phyloP scores from a whole-genome alignment of 202 grass and related monocot species.

The Schoenoplectus tabernaemontani region DNA sequence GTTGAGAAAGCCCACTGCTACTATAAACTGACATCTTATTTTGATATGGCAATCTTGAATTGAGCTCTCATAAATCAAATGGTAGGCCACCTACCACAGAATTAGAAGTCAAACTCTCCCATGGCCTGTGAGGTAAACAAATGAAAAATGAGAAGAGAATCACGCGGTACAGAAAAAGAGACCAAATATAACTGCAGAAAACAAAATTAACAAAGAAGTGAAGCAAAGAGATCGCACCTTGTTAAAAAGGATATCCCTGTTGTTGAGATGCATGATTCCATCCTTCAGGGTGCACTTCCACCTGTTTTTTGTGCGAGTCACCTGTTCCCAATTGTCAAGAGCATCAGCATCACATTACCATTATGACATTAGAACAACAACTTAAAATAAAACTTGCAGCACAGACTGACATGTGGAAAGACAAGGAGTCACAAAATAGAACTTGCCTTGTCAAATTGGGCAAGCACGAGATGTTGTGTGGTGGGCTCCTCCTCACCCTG shows the following conservation, averaged over 20 bases:
- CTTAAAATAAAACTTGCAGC: background rate
- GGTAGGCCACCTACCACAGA: constrained; percentile 12
- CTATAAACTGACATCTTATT: background rate
- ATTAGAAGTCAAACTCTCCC: constrained; percentile 94
- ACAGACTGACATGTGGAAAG: background rate
- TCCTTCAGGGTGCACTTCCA: constrained; percentile 99
- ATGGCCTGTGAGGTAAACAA: constrained; percentile 38
- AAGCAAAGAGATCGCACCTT: constrained; percentile 33
- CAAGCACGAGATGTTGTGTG: constrained; percentile 67
- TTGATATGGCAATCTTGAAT: background rate
- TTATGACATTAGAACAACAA: background rate
- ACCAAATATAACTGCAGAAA: background rate
- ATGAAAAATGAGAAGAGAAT: background rate
- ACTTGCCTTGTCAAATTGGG: constrained; percentile 91
- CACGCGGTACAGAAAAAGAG: constrained; percentile 6
- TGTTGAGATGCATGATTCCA: constrained; percentile 99
- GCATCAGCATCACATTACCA: background rate
- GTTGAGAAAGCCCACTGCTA: background rate
- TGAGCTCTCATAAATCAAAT: background rate
- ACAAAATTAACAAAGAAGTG: background rate
- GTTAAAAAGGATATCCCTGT: constrained; percentile 91
- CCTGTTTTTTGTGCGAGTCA: constrained; percentile 90
- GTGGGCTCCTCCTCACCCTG: constrained; percentile 75
- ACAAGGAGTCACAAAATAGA: background rate
- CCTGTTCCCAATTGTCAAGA: constrained; percentile 27